A percentile compares a stretch with the other conserved stretches of the same genome.
Conservation (phyloP, 2,329 filamentous ascomycete species). For the Meredithiella fracta region DNA sequence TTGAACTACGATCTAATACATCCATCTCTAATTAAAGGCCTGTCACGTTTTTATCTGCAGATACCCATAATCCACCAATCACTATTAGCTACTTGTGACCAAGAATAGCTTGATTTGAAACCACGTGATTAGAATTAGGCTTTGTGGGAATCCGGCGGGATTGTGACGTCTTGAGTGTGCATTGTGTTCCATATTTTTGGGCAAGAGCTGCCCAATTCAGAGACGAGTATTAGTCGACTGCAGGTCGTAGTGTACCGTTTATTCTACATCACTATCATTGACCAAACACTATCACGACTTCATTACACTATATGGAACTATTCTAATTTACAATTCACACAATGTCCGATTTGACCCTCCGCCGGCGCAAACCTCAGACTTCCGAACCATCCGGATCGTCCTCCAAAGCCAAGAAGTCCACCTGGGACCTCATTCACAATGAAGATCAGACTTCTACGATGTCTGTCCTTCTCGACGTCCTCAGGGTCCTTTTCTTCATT, state of each 20-base stretch:
- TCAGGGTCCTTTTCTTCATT: constrained; percentile 53
- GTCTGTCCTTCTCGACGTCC: constrained; percentile 42
- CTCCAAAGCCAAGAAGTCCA: constrained; percentile 16
- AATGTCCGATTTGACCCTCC: constrained; percentile 8
- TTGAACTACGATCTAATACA: too few relatives aligned
- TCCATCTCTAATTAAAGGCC: background rate
- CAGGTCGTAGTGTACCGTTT: too few relatives aligned
- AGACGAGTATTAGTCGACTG: too few relatives aligned
- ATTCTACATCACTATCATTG: too few relatives aligned
- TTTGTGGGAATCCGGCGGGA: too few relatives aligned
- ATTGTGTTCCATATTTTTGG: too few relatives aligned
- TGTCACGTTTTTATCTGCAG: background rate
- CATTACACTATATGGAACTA: background rate
- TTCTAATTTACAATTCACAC: background rate
- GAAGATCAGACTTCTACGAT: constrained; percentile 41
- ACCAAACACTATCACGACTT: too few relatives aligned
- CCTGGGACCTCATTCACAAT: constrained; percentile 24
- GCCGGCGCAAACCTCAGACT: constrained; percentile 10
- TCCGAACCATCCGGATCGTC: background rate
- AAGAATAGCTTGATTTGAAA: background rate
- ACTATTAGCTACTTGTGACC: background rate
- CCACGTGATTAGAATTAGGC: background rate
- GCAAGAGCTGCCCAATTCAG: too few relatives aligned
- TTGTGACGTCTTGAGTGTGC: too few relatives aligned
- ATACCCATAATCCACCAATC: background rate